Base-by-base conservation (phyloP, 2,329 filamentous ascomycete species). In the Trichoderma sp. region DNA sequence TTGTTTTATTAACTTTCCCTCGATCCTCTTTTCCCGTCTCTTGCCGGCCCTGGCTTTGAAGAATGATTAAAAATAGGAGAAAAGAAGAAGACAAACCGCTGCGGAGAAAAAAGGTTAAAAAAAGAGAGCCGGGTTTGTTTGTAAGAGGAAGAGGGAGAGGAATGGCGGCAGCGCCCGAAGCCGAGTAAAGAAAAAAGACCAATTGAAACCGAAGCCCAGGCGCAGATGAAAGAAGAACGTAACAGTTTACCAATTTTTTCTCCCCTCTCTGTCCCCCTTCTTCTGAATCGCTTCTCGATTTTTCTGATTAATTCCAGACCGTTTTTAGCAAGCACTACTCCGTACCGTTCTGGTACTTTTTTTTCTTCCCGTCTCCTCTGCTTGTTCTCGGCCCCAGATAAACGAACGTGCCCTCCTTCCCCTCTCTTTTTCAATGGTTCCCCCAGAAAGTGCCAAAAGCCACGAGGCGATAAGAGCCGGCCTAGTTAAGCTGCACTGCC, bases 171-270 rank as follows among this genome's bases (percentile, higher is more conserved):
- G 63, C 63, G 35, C 63, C 41, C 63, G 35, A 66, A 41, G 24
- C 35, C 62, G 21, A 27, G 16, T 8, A 29, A 33, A 33, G 21
- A 35, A 63, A 33, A 50, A 29, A 53, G 16, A 33, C 68, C 68
- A 63, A 71, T 71, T 71, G 68, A 71, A 71, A 56, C 56, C 53
- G 68, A 71, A 63, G 67, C 35, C 53, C 27, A 27, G n/a, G 53
- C 67, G 67, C 67, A 71, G 59, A 62, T 41, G 60, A 63, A 50
- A 45, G 56, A 71, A 56, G 60, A 59, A 71, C 68, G 68, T 71
- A 71, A 71, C 68, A 71, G 68, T 71, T 29, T 45, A 27, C 29
- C 62, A 31, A 50, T 71, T 35, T 71, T 56, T 62, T 62, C 64
- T n/a, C 31, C 8, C 56, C 31, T 29, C 29, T 53, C 50, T 45